Percentiles rank a stretch among this genome's conserved stretches.
These are phyloP conservation scores for Yarrowia sp. DNA, from an alignment of 805 yeast genomes.

Conservation along the genomic window DNA sequence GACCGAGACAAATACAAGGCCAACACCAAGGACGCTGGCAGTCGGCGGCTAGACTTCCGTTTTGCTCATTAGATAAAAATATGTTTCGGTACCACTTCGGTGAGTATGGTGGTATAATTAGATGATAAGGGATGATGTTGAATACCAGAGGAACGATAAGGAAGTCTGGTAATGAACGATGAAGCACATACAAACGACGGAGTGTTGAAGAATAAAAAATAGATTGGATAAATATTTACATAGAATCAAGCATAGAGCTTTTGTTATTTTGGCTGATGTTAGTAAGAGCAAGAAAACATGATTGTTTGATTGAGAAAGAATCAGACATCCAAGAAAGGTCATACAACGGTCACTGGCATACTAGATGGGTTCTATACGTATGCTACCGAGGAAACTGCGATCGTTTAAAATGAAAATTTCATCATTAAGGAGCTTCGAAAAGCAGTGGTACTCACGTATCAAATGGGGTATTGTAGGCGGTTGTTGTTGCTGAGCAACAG, in stretches of 20 bases:
- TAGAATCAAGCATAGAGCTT: background rate
- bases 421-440: conserved; percentile 25
- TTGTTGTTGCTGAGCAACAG: background rate
- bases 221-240: conserved; percentile 6
- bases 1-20: conserved; percentile 58
- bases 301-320: conserved; percentile 35
- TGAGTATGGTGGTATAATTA: background rate
- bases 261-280: conserved; percentile 15
- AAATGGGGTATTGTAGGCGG: background rate
- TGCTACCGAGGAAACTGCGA: conserved; percentile 57
- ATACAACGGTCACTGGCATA: conserved; percentile 53
- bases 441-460: conserved; percentile 33
- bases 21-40: conserved; percentile 60
- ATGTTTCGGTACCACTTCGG: background rate
- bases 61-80: conserved; percentile 46
- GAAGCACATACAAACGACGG: no score
- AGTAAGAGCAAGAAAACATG: conserved; percentile 1
- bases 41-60: conserved; percentile 62
- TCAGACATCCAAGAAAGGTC: conserved; percentile 56
- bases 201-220: background rate
- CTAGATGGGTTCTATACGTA: conserved; percentile 52
- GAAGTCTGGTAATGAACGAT: no score
- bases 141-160: no score
- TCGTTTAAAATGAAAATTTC: conserved; percentile 47
- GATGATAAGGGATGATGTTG: no score